These are phyloP conservation scores for Sicyos baderoa DNA, from an alignment of 306 rosid species.

Conservation along the genomic window DNA sequence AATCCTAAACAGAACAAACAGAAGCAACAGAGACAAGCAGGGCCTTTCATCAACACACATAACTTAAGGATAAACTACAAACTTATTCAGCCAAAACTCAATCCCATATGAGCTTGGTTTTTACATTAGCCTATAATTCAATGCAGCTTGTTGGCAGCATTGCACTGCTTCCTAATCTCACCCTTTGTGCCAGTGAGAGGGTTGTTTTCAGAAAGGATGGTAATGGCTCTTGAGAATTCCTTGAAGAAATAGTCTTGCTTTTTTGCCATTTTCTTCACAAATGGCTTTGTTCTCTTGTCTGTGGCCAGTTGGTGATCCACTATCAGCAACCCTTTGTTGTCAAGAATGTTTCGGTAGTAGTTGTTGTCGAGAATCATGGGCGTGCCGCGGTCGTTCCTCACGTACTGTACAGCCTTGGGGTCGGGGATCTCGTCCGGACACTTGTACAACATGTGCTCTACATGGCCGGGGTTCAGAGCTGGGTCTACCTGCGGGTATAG, in stretches of 20 bases:
- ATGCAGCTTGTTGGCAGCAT: conserved; percentile 68
- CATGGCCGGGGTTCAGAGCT: conserved; percentile 60
- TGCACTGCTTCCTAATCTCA: conserved; percentile 88
- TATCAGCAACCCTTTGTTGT: conserved; percentile 71
- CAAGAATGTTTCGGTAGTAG: conserved; percentile 87
- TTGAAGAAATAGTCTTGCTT: conserved; percentile 82
- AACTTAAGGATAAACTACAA: conserved; percentile 7
- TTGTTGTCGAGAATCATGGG: conserved; percentile 93
- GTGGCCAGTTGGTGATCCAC: conserved; percentile 84
- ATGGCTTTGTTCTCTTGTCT: conserved; percentile 86
- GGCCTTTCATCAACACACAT: neutral
- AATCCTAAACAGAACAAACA: neutral
- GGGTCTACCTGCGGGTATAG: conserved; percentile 87
- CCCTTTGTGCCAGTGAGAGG: conserved; percentile 87
- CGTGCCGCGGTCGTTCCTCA: conserved; percentile 91
- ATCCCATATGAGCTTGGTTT: conserved; percentile 6
- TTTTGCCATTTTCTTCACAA: conserved; percentile 94
- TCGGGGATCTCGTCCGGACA: conserved; percentile 88
- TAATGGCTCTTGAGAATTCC: conserved; percentile 69
- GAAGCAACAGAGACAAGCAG: conserved; percentile 3
- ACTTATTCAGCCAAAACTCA: conserved; percentile 11
- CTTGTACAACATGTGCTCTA: conserved; percentile 87
- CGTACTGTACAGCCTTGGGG: conserved; percentile 93
- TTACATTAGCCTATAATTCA: conserved; percentile 10
- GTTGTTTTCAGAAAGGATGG: conserved; percentile 80